These are phyloP conservation scores for Botrytis paeoniae DNA, from an alignment of 2,329 filamentous ascomycete genomes.

Conservation along the genomic window DNA sequence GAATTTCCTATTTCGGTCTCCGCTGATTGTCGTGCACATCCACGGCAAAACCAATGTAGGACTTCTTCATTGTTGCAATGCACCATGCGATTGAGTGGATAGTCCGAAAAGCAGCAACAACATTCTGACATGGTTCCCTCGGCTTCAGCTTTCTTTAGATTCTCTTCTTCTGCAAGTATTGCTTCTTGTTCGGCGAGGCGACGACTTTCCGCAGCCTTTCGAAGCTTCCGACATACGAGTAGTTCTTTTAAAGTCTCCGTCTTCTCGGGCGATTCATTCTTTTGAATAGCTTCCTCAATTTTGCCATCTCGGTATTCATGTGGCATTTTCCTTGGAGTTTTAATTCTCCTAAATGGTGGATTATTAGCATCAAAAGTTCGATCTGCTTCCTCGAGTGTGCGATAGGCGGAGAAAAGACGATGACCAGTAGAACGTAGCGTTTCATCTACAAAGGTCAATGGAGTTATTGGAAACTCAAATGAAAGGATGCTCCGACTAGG, in stretches of 20 bases:
- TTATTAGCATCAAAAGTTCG: conserved; percentile 32
- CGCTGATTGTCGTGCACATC: conserved; percentile 63
- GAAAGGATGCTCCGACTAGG: conserved; percentile 30
- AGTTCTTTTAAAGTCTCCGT: conserved; percentile 41
- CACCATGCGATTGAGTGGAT: conserved; percentile 64
- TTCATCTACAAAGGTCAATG: conserved; percentile 40
- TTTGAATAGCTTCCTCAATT: conserved; percentile 9
- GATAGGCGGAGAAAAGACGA: conserved; percentile 36
- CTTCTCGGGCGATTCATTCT: background rate
- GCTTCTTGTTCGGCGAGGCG: conserved; percentile 41
- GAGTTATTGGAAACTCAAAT: conserved; percentile 40
- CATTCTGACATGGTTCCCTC: conserved; percentile 63
- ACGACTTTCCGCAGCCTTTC: conserved; percentile 36
- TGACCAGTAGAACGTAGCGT: conserved; percentile 36
- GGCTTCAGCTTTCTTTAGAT: conserved; percentile 43
- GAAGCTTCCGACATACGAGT: conserved; percentile 39
- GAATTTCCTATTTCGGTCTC: conserved; percentile 65
- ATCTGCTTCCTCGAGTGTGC: conserved; percentile 40
- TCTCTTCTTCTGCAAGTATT: conserved; percentile 43
- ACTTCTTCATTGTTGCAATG: conserved; percentile 56
- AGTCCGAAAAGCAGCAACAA: conserved; percentile 68
- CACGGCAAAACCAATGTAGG: conserved; percentile 60
- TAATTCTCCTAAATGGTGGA: conserved; percentile 35
- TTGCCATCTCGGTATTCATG: conserved; percentile 20
- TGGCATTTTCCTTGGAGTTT: conserved; percentile 31